Evolutionary conservation across 2,329 filamentous ascomycete species (phyloP).

Genomic region (Lizonia empirigonia): DNA sequence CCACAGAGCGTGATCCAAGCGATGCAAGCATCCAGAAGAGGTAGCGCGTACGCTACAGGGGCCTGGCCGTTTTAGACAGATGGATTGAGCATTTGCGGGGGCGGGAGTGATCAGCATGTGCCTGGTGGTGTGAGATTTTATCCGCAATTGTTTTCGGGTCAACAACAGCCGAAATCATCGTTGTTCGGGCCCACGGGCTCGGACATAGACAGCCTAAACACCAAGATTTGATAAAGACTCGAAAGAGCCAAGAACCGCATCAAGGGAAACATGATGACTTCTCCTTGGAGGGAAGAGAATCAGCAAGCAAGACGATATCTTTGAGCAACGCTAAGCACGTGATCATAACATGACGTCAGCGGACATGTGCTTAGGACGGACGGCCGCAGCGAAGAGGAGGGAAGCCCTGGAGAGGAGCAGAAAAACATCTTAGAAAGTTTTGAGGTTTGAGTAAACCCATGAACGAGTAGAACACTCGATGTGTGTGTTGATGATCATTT

Average conservation of each 20-base stretch:
- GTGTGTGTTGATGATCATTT: no score
- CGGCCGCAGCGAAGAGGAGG: no score
- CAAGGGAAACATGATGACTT: constrained; percentile 1
- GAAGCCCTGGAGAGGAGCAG: no score
- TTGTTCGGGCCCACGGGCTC: neutral
- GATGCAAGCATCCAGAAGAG: constrained; percentile 3
- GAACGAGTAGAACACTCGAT: no score
- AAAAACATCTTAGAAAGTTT: no score
- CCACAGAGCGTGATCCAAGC: constrained; percentile 19
- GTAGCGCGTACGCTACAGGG: constrained; percentile 19
- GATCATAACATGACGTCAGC: no score
- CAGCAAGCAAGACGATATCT: no score
- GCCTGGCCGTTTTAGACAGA: constrained; percentile 2
- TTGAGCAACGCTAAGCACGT: no score
- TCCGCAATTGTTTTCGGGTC: constrained; percentile 19
- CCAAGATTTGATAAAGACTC: neutral
- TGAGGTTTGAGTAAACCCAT: no score
- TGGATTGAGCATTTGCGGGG: constrained; percentile 14
- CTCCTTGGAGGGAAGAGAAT: no score
- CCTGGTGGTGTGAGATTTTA: constrained; percentile 13
- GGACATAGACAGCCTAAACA: neutral
- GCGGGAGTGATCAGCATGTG: constrained; percentile 18
- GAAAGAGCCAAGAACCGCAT: neutral
- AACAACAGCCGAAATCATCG: constrained; percentile 13
- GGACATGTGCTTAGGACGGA: no score